Evolutionary conservation across 345 rosid genomes (phyloP).

Genomic region (Populus pruinosa): DNA sequence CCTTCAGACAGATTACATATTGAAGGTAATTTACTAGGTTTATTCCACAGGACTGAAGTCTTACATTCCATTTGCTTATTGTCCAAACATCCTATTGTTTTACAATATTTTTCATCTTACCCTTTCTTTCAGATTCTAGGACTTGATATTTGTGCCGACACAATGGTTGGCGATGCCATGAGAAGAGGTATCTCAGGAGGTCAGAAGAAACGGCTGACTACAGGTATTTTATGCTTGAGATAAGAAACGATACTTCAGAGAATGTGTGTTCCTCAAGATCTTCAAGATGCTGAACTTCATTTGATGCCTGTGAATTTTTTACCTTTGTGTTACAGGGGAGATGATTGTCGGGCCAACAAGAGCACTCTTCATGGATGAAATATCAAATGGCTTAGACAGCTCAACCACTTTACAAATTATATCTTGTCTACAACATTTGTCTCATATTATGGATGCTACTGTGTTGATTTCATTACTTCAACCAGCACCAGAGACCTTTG

Average conservation of each 20-base stretch:
- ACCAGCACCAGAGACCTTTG: constrained; percentile 61
- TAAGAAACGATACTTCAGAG: too few relatives aligned
- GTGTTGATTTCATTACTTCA: constrained; percentile 60
- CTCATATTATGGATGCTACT: constrained; percentile 54
- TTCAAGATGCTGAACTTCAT: too few relatives aligned
- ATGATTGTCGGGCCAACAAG: constrained; percentile 65
- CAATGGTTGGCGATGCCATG: constrained; percentile 38
- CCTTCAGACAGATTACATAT: constrained; percentile 41
- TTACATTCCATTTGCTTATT: background rate
- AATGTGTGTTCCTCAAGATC: too few relatives aligned
- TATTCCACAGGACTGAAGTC: background rate
- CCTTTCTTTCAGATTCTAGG: constrained; percentile 36
- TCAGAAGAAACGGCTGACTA: constrained; percentile 41
- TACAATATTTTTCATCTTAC: background rate
- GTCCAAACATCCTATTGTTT: background rate
- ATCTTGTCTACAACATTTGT: constrained; percentile 54
- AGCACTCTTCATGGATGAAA: constrained; percentile 70
- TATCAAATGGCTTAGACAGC: constrained; percentile 65
- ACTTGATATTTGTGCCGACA: constrained; percentile 39
- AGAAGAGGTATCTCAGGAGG: constrained; percentile 43
- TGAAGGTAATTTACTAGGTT: constrained; percentile 27
- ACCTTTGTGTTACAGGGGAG: constrained; percentile 41
- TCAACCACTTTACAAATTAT: constrained; percentile 63
- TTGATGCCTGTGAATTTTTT: too few relatives aligned
- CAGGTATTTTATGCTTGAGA: constrained; percentile 18